A percentile compares a stretch with the other conserved stretches of the same genome.
phyloP scores from a whole-genome alignment of 768 basidiomycete species.

The Dacryopinax spathularia region DNA sequence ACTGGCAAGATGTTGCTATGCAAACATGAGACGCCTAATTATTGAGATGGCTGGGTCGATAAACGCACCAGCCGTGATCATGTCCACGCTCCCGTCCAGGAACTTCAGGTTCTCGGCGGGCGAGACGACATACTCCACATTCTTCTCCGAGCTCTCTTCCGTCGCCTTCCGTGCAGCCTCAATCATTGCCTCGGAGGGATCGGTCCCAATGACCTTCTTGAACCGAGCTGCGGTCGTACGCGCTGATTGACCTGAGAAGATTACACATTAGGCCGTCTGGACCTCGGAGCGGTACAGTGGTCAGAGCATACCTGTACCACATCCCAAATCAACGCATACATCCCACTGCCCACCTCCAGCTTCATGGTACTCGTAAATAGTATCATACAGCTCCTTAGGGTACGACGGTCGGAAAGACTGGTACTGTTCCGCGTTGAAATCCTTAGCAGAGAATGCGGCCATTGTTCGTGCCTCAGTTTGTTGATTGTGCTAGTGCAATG shows the following conservation, averaged over 20 bases:
- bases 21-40: too few relatives aligned
- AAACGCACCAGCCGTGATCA: slow-evolving; percentile 3
- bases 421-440: not conserved
- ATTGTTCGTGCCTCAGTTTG: too few relatives aligned
- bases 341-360: not conserved
- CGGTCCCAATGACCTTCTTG: not conserved
- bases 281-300: not conserved
- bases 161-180: not conserved
- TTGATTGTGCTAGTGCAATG: too few relatives aligned
- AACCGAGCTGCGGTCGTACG: not conserved
- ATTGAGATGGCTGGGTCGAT: not conserved
- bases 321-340: not conserved
- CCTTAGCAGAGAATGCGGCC: not conserved
- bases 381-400: not conserved
- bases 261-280: not conserved
- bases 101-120: not conserved
- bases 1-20: not conserved
- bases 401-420: not conserved
- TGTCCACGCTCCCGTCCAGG: not conserved
- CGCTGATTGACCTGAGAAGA: not conserved
- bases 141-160: not conserved
- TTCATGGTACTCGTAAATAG: not conserved
- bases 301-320: not conserved
- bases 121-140: not conserved
- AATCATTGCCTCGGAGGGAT: slow-evolving; percentile 1